Percentiles rank a stretch among this genome's conserved stretches.
These are phyloP conservation scores for Zizania latifolia DNA, from an alignment of 176 grass and related monocot genomes.

Conservation along the genomic window DNA sequence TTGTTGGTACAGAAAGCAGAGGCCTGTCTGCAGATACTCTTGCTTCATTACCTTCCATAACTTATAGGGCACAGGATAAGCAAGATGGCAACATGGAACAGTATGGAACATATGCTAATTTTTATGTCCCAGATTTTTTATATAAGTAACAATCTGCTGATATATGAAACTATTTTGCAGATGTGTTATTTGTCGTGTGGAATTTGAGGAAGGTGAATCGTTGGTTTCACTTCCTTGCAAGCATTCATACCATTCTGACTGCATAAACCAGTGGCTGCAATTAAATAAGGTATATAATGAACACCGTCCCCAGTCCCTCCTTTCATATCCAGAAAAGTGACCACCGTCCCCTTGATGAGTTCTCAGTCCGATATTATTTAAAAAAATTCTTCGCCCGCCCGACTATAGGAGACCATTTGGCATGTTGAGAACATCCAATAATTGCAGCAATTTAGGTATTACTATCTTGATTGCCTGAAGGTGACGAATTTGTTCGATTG, in stretches of 20 bases:
- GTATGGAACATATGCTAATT: slow-evolving; percentile 36
- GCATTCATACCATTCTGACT: slow-evolving; percentile 81
- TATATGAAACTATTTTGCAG: slow-evolving; percentile 36
- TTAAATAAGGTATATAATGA: slow-evolving; percentile 70
- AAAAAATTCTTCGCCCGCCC: neutral
- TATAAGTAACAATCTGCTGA: neutral
- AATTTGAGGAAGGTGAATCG: slow-evolving; percentile 81
- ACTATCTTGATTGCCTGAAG: neutral
- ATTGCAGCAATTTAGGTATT: neutral
- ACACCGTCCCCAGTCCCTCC: neutral
- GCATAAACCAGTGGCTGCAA: slow-evolving; percentile 96
- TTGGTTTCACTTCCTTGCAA: slow-evolving; percentile 87
- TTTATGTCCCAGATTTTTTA: neutral
- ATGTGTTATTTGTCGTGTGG: slow-evolving; percentile 92
- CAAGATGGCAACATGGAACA: slow-evolving; percentile 82
- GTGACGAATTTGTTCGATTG: neutral
- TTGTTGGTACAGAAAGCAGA: slow-evolving; percentile 81
- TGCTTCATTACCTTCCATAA: slow-evolving; percentile 67
- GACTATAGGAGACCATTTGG: neutral
- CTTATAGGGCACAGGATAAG: slow-evolving; percentile 59
- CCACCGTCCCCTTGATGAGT: neutral
- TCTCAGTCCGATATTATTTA: neutral
- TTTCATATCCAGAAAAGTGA: neutral
- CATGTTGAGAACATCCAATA: neutral
- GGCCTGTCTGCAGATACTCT: slow-evolving; percentile 65